Percentiles rank a stretch among this genome's conserved stretches.
phyloP scores from a whole-genome alignment of 2,329 filamentous ascomycete genomes.

The Endoconidiophora laricicola region DNA sequence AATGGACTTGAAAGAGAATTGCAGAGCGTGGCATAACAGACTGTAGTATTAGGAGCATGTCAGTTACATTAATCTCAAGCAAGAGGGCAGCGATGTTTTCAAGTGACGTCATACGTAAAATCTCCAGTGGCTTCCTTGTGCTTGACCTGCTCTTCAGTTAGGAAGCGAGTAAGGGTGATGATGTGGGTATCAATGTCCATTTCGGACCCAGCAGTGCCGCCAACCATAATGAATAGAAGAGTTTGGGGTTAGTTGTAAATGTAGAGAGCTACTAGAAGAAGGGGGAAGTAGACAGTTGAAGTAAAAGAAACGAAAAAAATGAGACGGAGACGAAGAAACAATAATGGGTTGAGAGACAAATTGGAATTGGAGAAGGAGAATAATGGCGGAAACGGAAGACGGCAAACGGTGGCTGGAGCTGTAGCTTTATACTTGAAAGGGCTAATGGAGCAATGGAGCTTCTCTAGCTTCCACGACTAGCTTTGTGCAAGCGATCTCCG shows the following conservation, averaged over 20 bases:
- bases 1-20: conserved; percentile 99
- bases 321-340: background rate
- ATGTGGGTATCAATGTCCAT: conserved; percentile 86
- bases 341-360: background rate
- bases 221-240: conserved; percentile 1
- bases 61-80: conserved; percentile 4
- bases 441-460: background rate
- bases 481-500: too few relatives aligned
- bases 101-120: conserved; percentile 59
- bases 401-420: background rate
- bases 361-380: background rate
- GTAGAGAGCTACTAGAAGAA: conserved; percentile 12
- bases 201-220: conserved; percentile 23
- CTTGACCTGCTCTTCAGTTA: conserved; percentile 91
- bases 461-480: background rate
- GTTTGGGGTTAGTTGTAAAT: background rate
- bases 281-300: conserved; percentile 6
- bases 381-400: too few relatives aligned
- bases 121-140: conserved; percentile 91
- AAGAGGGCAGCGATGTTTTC: background rate
- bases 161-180: conserved; percentile 82
- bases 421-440: background rate
- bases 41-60: conserved; percentile 27
- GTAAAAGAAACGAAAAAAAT: conserved; percentile 12
- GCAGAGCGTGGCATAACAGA: conserved; percentile 88